phyloP scores from a whole-genome alignment of 176 grass and related monocot genomes.

The Raddia guianensis region DNA sequence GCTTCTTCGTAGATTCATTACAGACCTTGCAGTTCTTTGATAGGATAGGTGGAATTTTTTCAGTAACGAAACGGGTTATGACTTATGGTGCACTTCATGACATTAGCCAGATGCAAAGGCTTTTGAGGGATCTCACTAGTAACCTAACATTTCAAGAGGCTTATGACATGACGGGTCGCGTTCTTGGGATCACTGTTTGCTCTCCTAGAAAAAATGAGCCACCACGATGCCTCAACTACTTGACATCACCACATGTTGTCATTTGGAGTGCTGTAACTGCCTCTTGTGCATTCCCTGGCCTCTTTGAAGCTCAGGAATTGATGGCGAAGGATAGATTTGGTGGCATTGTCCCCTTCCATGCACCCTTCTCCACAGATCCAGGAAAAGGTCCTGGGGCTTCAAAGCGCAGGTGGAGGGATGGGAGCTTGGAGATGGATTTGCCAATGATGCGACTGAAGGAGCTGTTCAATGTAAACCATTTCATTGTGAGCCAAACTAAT shows the following conservation, averaged over 20 bases:
- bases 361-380: constrained; percentile 58
- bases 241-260: constrained; percentile 90
- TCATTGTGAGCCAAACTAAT: constrained; percentile 97
- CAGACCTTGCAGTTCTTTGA: constrained; percentile 89
- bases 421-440: constrained; percentile 94
- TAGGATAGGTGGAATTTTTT: constrained; percentile 82
- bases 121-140: constrained; percentile 89
- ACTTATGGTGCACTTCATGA: constrained; percentile 92
- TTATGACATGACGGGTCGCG: constrained; percentile 88
- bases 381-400: constrained; percentile 54
- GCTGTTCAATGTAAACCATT: constrained; percentile 96
- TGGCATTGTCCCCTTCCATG: constrained; percentile 85
- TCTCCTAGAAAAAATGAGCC: constrained; percentile 96
- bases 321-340: constrained; percentile 98
- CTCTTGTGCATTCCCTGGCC: constrained; percentile 91
- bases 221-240: constrained; percentile 89
- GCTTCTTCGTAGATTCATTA: constrained; percentile 83
- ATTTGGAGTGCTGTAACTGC: constrained; percentile 99
- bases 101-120: constrained; percentile 85
- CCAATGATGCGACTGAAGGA: constrained; percentile 92
- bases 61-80: constrained; percentile 72
- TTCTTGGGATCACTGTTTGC: constrained; percentile 93
- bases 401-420: constrained; percentile 84
- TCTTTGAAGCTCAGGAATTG: constrained; percentile 95
- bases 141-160: constrained; percentile 99